Base-by-base conservation (phyloP, 225 moss, liverwort and hornwort species). In the Climacium dendroides region DNA sequence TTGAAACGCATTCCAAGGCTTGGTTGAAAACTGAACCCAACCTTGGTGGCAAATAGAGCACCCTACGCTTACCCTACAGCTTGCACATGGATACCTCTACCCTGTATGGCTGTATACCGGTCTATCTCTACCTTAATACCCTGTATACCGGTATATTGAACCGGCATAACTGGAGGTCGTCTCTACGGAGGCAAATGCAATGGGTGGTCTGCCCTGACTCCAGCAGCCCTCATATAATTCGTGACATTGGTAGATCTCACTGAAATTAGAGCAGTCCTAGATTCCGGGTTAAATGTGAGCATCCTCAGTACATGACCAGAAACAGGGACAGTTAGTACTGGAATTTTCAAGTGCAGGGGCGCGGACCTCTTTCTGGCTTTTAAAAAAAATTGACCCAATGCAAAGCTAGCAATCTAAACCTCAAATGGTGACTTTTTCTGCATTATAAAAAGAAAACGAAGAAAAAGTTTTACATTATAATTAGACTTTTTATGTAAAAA, bases 261-360 rank as follows among this genome's bases (percentile, higher is more conserved):
- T 19, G 35, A 19, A 64, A 64, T 24, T 69, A 8, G 13, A 69
- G 24, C 1, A 4, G 2, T 24, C 13, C 6, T 23, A 69, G 39
- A 69, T 69, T 69, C 2, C 15, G 4, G 7, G 23, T 34, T 48
- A 48, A 48, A 48, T 48, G 13, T 10, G 7, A 37, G 67, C 23
- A 37, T 37, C 34, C 4, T 37, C 7, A 37, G 1, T n/a, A 13
- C 7, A 22, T 4, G 13, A 67, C 7, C 5, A 29, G 23, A 37
- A 67, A 67, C 37, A 67, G 2, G 19, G 13, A 13, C 1, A 7
- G 3, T 50, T 10, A 12, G 10, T 15, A 43, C 3, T 0, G 1
- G 0, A 70, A 41, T 24, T 24, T 13, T 25, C 14, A 69, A 39
- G 24, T 8, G 5, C 15, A 41, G 2, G 41, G 9, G 1, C 0